Percentiles rank a stretch among this genome's conserved stretches.
Conservation (phyloP, 2,329 filamentous ascomycete genomes). For the Metarhizium anisopliae region DNA sequence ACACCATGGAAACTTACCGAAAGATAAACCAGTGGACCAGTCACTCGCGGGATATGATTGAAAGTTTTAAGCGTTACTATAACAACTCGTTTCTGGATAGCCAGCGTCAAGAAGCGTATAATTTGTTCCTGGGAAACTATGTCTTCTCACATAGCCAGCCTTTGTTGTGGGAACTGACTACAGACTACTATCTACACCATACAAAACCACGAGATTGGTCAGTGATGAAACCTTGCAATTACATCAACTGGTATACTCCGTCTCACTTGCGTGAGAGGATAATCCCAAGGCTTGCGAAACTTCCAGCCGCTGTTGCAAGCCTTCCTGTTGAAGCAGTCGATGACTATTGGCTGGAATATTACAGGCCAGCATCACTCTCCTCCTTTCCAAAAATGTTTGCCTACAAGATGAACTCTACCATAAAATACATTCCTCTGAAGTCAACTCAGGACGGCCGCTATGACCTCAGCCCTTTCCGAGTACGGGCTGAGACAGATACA, state of each 20-base stretch:
- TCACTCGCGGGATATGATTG: slow-evolving; percentile 95
- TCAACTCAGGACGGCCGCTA: slow-evolving; percentile 64
- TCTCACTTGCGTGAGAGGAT: slow-evolving; percentile 54
- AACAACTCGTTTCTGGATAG: slow-evolving; percentile 97
- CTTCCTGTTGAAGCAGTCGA: slow-evolving; percentile 59
- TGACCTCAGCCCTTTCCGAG: slow-evolving; percentile 81
- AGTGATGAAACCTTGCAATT: slow-evolving; percentile 53
- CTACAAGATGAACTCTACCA: slow-evolving; percentile 83
- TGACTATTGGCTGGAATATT: slow-evolving; percentile 97
- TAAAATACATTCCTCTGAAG: slow-evolving; percentile 72
- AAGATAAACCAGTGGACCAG: slow-evolving; percentile 99
- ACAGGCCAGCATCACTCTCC: slow-evolving; percentile 77
- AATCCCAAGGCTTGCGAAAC: slow-evolving; percentile 39
- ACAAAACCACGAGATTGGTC: slow-evolving; percentile 69
- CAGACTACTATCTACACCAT: slow-evolving; percentile 95
- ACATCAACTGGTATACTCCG: slow-evolving; percentile 84
- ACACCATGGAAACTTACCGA: slow-evolving; percentile 98
- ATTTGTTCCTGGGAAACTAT: slow-evolving; percentile 94
- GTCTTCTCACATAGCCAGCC: slow-evolving; percentile 79
- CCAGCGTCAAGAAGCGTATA: slow-evolving; percentile 97
- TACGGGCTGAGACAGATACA: slow-evolving; percentile 56
- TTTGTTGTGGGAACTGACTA: slow-evolving; percentile 92
- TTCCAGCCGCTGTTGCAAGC: slow-evolving; percentile 25
- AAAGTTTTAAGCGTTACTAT: slow-evolving; percentile 98
- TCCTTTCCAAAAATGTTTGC: slow-evolving; percentile 89